These are phyloP conservation scores for Fusarium miscanthi DNA, from an alignment of 2,329 filamentous ascomycete species.

Conservation along the genomic window DNA sequence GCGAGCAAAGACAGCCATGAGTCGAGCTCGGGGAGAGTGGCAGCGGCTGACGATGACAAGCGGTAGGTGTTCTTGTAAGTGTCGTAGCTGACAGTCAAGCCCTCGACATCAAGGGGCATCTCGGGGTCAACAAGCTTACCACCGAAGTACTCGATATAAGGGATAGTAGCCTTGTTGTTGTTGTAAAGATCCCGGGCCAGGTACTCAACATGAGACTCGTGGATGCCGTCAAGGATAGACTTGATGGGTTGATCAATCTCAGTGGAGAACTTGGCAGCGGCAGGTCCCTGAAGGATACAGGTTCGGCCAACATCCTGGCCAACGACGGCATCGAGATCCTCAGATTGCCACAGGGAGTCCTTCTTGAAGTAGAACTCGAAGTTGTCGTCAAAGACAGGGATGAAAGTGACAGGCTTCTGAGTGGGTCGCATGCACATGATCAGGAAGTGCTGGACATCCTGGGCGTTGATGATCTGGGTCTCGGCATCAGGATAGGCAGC, in stretches of 20 bases:
- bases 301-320: slow-evolving; percentile 95
- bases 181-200: slow-evolving; percentile 84
- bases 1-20: slow-evolving; percentile 91
- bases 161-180: slow-evolving; percentile 78
- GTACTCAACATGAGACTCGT: slow-evolving; percentile 84
- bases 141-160: slow-evolving; percentile 93
- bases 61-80: slow-evolving; percentile 84
- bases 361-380: slow-evolving; percentile 99
- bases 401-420: slow-evolving; percentile 97
- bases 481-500: slow-evolving; percentile 87
- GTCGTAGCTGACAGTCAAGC: slow-evolving; percentile 85
- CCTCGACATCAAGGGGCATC: slow-evolving; percentile 82
- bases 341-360: slow-evolving; percentile 98
- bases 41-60: slow-evolving; percentile 78
- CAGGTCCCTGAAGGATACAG: slow-evolving; percentile 95
- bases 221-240: slow-evolving; percentile 91
- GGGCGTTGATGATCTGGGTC: slow-evolving; percentile 93
- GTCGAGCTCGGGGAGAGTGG: slow-evolving; percentile 80
- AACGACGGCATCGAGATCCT: slow-evolving; percentile 95
- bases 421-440: slow-evolving; percentile 89
- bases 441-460: slow-evolving; percentile 97
- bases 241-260: slow-evolving; percentile 93
- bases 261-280: slow-evolving; percentile 90
- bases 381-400: slow-evolving; percentile 93
- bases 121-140: slow-evolving; percentile 81